A percentile compares a stretch with the other conserved stretches of the same genome.
Evolutionary conservation across 306 rosid genomes (phyloP).

Genomic region (Luffa aegyptiaca): DNA sequence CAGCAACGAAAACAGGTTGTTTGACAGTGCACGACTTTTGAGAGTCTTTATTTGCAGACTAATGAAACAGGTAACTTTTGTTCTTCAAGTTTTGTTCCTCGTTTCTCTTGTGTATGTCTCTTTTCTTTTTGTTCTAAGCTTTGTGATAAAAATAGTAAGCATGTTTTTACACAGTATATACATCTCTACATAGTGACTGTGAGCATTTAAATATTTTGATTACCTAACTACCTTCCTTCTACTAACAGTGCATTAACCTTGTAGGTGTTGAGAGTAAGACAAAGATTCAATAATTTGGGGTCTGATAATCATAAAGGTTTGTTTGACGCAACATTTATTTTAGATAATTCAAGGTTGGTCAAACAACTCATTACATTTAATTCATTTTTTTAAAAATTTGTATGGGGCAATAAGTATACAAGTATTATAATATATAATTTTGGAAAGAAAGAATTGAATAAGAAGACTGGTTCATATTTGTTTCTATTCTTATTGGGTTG

Average conservation of each 20-base stretch:
- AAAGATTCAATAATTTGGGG: constrained; percentile 27
- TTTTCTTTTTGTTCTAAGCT: not conserved
- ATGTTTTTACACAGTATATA: too few relatives aligned
- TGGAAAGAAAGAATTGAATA: not conserved
- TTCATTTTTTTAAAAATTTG: not conserved
- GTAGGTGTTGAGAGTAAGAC: constrained; percentile 63
- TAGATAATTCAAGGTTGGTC: constrained; percentile 57
- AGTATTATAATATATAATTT: not conserved
- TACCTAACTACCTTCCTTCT: too few relatives aligned
- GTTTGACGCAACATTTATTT: constrained; percentile 57
- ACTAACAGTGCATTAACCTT: constrained; percentile 10
- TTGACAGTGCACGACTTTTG: constrained; percentile 70
- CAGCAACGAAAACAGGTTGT: too few relatives aligned
- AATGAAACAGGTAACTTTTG: constrained; percentile 7
- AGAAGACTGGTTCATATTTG: not conserved
- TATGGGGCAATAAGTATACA: not conserved
- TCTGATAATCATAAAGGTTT: constrained; percentile 47
- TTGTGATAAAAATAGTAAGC: not conserved
- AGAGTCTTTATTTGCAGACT: constrained; percentile 53
- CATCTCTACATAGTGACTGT: too few relatives aligned
- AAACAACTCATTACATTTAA: not conserved
- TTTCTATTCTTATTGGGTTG: not conserved
- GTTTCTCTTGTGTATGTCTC: not conserved
- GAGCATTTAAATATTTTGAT: too few relatives aligned
- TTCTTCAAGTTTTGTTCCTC: constrained; percentile 22